Conservation (phyloP, 768 basidiomycete genomes). For the Psilocybe cyanescens region DNA sequence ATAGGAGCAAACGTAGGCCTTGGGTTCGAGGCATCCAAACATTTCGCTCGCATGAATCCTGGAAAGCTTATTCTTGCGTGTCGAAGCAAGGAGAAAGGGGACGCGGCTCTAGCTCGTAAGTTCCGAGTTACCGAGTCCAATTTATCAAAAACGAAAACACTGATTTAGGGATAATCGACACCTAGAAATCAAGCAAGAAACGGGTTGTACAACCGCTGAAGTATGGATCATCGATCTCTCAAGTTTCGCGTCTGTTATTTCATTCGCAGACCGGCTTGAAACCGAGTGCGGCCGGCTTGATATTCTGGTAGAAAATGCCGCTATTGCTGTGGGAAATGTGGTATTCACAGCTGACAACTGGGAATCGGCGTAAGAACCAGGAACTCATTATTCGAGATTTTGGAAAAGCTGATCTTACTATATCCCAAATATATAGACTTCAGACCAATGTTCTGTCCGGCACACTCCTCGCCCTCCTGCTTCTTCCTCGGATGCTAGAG, state of each 20-base stretch:
- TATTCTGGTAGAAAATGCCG: constrained; percentile 29
- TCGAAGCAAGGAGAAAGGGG: constrained; percentile 36
- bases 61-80: constrained; percentile 42
- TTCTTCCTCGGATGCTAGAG: constrained; percentile 45
- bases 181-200: constrained; percentile 24
- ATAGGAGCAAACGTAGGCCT: constrained; percentile 54
- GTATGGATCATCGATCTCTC: constrained; percentile 45
- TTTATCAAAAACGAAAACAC: no score
- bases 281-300: constrained; percentile 40
- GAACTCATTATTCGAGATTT: no score
- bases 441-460: constrained; percentile 51
- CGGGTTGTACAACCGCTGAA: constrained; percentile 37
- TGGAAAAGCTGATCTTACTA: background rate
- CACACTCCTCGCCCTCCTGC: constrained; percentile 40
- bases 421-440: constrained; percentile 30
- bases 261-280: constrained; percentile 39
- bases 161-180: no score
- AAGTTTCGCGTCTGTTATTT: constrained; percentile 41
- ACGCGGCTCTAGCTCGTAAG: constrained; percentile 33
- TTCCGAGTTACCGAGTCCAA: no score
- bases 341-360: constrained; percentile 38
- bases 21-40: constrained; percentile 49
- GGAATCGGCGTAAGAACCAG: constrained; percentile 36
- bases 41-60: constrained; percentile 49
- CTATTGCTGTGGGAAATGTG: background rate